Evolutionary conservation across 805 yeast genomes (phyloP).

Genomic region (Jamesozyma hellenica): DNA sequence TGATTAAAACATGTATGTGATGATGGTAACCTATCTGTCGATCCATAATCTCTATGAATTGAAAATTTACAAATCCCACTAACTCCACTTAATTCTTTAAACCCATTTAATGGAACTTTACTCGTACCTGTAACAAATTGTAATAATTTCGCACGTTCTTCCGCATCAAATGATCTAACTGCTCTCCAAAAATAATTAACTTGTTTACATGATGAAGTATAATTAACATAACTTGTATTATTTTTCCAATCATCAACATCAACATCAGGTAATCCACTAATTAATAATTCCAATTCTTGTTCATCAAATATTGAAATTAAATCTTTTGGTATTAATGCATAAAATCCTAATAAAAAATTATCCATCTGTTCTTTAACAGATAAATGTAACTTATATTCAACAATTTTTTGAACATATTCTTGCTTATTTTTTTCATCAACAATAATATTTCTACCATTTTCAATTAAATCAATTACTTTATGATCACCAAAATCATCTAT

Average conservation of each 20-base stretch:
- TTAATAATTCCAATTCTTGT: conserved; percentile 84
- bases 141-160: conserved; percentile 84
- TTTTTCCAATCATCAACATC: conserved; percentile 94
- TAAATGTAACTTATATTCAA: conserved; percentile 73
- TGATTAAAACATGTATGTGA: conserved; percentile 97
- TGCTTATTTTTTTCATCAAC: conserved; percentile 87
- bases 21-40: conserved; percentile 79
- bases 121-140: conserved; percentile 97
- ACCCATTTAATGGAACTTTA: conserved; percentile 91
- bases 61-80: conserved; percentile 78
- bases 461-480: conserved; percentile 69
- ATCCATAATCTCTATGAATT: conserved; percentile 81
- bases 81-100: conserved; percentile 80
- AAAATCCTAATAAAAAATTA: conserved; percentile 76
- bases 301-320: conserved; percentile 84
- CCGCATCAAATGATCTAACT: conserved; percentile 84
- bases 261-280: conserved; percentile 92
- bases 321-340: conserved; percentile 78
- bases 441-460: conserved; percentile 69
- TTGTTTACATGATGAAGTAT: conserved; percentile 72
- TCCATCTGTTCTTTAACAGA: conserved; percentile 85
- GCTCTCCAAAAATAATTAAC: conserved; percentile 98
- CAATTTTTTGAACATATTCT: conserved; percentile 78
- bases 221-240: conserved; percentile 72
- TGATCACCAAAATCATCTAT: conserved; percentile 90